Base-by-base conservation (phyloP, 2,329 filamentous ascomycete genomes). In the Lachnum nothofagi region DNA sequence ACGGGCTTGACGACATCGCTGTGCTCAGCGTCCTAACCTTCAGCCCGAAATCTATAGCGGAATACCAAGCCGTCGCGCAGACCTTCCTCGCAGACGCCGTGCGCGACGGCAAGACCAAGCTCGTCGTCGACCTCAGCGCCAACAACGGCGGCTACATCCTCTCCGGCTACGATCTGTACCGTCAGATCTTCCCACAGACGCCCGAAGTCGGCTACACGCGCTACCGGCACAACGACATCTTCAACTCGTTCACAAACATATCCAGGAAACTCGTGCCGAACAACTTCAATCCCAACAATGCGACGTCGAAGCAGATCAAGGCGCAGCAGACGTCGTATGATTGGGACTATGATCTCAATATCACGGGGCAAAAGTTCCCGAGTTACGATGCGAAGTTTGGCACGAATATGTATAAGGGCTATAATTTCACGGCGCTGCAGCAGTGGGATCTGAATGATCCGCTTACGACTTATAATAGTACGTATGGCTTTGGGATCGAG, bases 111-210 rank as follows among this genome's bases (percentile, higher is more conserved):
- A 80, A 79, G 60, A 75, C 68, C 8, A 79, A 76, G 60, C 68
- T 86, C 4, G 70, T 85, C 35, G 76, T 86, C 46, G 83, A 86
- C 50, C 59, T 85, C 6, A 72, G 75, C 2, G 70, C 68, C 4
- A 86, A 86, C 53, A 69, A 68, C 0, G 82, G 82, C 29, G 82
- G 82, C 1, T 61, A 63, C 35, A 56, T 77, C 8, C 55, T 65
- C 7, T 66, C 70, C 1, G 74, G 70, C 1, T 71, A 70, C 35
- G 70, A 74, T 33, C 51, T 75, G 0, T 82, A 80, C 59, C 60
- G 62, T 4, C 58, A 70, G 33, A 56, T 61, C 48, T 60, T 62
- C 39, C 59, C 61, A 24, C 48, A 52, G 31, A 53, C 58, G 5
- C 58, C 24, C 4, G 44, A 48, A 25, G 23, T 38, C n/a, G 48